Evolutionary conservation across 2,329 filamentous ascomycete species (phyloP).

Genomic region (Sclerotinia minor): DNA sequence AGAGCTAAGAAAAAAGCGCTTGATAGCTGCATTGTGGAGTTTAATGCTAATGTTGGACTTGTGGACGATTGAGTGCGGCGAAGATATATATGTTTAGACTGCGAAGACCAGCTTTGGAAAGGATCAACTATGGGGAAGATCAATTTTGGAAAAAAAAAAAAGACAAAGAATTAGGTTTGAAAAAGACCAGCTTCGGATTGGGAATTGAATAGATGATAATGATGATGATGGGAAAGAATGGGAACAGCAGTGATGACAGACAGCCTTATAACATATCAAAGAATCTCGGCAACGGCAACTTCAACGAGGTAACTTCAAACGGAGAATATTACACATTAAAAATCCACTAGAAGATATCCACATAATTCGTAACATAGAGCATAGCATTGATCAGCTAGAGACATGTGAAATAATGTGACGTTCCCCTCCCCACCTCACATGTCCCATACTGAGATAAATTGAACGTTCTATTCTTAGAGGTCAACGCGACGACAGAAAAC

Average conservation of each 20-base stretch:
- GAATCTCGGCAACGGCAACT: not conserved
- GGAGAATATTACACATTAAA: conserved; percentile 5
- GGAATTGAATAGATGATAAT: not conserved
- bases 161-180: too few species aligned
- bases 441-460: not conserved
- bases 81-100: not conserved
- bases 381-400: not conserved
- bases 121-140: not conserved
- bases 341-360: not conserved
- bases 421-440: not conserved
- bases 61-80: not conserved
- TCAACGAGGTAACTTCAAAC: not conserved
- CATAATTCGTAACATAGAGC: conserved; percentile 8
- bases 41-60: conserved; percentile 24
- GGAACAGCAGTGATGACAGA: not conserved
- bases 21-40: conserved; percentile 38
- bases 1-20: conserved; percentile 33
- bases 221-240: conserved; percentile 8
- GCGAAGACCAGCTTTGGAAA: conserved; percentile 4
- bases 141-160: too few species aligned
- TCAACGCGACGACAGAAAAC: not conserved
- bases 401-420: not conserved
- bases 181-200: not conserved
- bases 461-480: conserved; percentile 12
- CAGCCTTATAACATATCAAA: conserved; percentile 15